phyloP scores from a whole-genome alignment of 2,329 filamentous ascomycete genomes.

The Reticulascus tulasneorum region DNA sequence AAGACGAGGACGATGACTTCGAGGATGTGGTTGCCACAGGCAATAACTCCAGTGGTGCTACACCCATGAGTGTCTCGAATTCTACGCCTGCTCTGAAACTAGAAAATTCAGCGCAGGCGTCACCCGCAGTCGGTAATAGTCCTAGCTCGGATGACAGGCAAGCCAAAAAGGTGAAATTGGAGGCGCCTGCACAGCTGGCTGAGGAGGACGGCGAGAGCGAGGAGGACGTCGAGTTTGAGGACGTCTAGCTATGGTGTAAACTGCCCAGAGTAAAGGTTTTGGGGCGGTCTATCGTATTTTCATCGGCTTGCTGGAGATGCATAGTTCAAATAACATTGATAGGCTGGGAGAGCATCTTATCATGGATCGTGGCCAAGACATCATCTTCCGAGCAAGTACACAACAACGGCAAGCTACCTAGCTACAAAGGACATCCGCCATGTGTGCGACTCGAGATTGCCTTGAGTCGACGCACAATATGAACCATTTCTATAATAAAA shows the following conservation, averaged over 20 bases:
- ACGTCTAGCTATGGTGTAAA: conserved; percentile 34
- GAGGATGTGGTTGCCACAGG: conserved; percentile 44
- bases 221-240: conserved; percentile 56
- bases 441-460: too few relatives aligned
- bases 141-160: conserved; percentile 39
- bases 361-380: too few relatives aligned
- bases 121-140: too few relatives aligned
- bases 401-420: too few relatives aligned
- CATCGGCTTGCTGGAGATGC: too few relatives aligned
- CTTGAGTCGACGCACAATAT: too few relatives aligned
- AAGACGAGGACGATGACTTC: conserved; percentile 43
- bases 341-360: too few relatives aligned
- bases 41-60: conserved; percentile 25
- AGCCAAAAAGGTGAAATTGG: conserved; percentile 59
- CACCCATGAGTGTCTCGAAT: conserved; percentile 24
- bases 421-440: too few relatives aligned
- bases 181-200: conserved; percentile 31
- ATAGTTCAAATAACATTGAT: too few relatives aligned
- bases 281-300: not conserved
- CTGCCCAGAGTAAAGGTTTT: not conserved
- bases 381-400: too few relatives aligned
- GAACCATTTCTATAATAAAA: too few relatives aligned
- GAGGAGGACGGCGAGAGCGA: conserved; percentile 48
- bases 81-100: conserved; percentile 26
- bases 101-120: conserved; percentile 28